Conservation (phyloP, 768 basidiomycete genomes). For the Paxillus involutus region DNA sequence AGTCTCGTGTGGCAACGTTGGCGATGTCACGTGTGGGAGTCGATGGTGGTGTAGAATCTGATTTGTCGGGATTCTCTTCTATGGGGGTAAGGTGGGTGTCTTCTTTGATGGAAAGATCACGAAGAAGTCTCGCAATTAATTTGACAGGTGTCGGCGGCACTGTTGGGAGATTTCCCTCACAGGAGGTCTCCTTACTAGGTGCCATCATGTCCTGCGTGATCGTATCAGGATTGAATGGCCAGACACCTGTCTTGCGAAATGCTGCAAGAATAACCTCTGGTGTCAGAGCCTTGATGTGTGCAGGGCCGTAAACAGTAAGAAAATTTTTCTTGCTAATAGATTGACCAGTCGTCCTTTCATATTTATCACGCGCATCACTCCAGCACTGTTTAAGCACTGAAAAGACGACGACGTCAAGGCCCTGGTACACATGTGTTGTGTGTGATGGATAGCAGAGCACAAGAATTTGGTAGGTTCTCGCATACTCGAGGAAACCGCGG, state of each 20-base stretch:
- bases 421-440: slow-evolving; percentile 43
- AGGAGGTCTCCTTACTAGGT: no score
- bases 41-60: neutral
- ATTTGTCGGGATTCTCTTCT: neutral
- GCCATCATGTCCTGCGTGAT: neutral
- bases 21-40: neutral
- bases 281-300: slow-evolving; percentile 25
- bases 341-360: slow-evolving; percentile 15
- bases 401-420: slow-evolving; percentile 40
- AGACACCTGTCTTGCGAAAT: slow-evolving; percentile 28
- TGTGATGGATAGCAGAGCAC: slow-evolving; percentile 48
- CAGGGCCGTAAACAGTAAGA: slow-evolving; percentile 32
- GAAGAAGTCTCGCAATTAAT: neutral
- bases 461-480: slow-evolving; percentile 29
- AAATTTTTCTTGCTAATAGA: slow-evolving; percentile 38
- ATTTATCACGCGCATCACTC: slow-evolving; percentile 14
- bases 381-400: slow-evolving; percentile 28
- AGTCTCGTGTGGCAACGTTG: neutral
- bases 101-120: neutral
- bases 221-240: slow-evolving; percentile 19
- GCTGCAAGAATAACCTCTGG: slow-evolving; percentile 18
- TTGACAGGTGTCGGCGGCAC: neutral
- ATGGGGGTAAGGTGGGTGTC: neutral
- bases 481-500: slow-evolving; percentile 2
- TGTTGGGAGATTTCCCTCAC: neutral